Evolutionary conservation across 495 filamentous ascomycete genomes (phyloP).

Genomic region (Penicillium odoratum): DNA sequence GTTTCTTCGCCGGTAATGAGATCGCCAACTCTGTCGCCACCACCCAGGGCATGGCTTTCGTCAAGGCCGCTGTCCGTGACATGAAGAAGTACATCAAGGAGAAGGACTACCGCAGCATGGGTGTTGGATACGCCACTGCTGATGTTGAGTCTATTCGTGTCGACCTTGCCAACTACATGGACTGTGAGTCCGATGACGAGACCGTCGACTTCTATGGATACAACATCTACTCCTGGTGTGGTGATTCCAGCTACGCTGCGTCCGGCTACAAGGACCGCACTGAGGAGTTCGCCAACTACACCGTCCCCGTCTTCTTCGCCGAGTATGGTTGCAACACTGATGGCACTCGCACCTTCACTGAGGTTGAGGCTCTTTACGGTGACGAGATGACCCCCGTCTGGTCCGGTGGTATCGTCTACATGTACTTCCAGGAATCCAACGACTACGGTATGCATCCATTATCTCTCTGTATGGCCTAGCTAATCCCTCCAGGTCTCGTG

Average conservation of each 20-base stretch:
- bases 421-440: conserved; percentile 93
- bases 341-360: conserved; percentile 74
- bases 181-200: conserved; percentile 67
- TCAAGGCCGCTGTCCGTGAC: conserved; percentile 95
- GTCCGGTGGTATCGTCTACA: conserved; percentile 95
- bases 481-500: conserved; percentile 59
- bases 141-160: conserved; percentile 79
- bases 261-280: conserved; percentile 82
- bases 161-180: conserved; percentile 84
- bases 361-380: conserved; percentile 82
- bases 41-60: conserved; percentile 83
- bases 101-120: conserved; percentile 72
- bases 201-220: conserved; percentile 97
- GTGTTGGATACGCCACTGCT: conserved; percentile 93
- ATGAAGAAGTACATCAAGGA: conserved; percentile 87
- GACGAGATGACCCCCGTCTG: conserved; percentile 78
- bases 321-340: conserved; percentile 95
- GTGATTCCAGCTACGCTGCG: conserved; percentile 64
- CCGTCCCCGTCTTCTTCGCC: conserved; percentile 92
- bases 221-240: conserved; percentile 99
- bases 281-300: conserved; percentile 80
- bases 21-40: conserved; percentile 83
- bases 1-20: conserved; percentile 98
- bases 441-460: conserved; percentile 65
- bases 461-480: neutral